A percentile compares a stretch with the other conserved stretches of the same genome.
Evolutionary conservation across 805 yeast genomes (phyloP).

Genomic region (Candida hungchunana): DNA sequence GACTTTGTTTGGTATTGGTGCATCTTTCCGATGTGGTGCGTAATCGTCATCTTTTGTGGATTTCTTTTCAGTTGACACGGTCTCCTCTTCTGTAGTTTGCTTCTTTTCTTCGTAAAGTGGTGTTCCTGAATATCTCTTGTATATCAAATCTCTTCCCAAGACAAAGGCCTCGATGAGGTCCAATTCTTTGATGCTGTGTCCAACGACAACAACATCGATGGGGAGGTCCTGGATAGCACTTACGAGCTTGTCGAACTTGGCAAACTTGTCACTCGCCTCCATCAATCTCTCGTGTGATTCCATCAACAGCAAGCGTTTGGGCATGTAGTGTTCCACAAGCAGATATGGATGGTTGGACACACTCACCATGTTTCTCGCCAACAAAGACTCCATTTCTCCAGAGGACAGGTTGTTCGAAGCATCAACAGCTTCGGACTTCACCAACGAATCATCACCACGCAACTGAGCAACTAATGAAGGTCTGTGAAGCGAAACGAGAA

Average conservation of each 20-base stretch:
- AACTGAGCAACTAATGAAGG: constrained; percentile 27
- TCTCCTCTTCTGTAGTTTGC: constrained; percentile 4
- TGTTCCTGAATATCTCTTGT: constrained; percentile 64
- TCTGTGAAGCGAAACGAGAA: constrained; percentile 40
- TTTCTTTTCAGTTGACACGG: not conserved
- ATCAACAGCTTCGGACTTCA: not conserved
- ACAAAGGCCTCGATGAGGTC: constrained; percentile 76
- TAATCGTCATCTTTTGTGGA: constrained; percentile 19
- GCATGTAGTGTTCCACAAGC: constrained; percentile 73
- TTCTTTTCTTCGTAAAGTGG: constrained; percentile 40
- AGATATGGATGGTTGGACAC: constrained; percentile 64
- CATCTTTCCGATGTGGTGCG: constrained; percentile 15
- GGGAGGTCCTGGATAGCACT: constrained; percentile 14
- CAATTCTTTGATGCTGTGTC: constrained; percentile 61
- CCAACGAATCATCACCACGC: constrained; percentile 2
- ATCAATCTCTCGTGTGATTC: constrained; percentile 55
- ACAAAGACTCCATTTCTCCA: constrained; percentile 36
- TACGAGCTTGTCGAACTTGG: constrained; percentile 44
- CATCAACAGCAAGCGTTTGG: constrained; percentile 61
- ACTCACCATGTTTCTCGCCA: constrained; percentile 43
- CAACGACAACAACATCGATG: constrained; percentile 43
- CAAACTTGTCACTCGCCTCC: constrained; percentile 56
- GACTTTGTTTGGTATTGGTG: constrained; percentile 17
- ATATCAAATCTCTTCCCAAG: constrained; percentile 62
- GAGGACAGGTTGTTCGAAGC: constrained; percentile 7